Conservation (phyloP, 345 rosid species). For the Firmiana major region DNA sequence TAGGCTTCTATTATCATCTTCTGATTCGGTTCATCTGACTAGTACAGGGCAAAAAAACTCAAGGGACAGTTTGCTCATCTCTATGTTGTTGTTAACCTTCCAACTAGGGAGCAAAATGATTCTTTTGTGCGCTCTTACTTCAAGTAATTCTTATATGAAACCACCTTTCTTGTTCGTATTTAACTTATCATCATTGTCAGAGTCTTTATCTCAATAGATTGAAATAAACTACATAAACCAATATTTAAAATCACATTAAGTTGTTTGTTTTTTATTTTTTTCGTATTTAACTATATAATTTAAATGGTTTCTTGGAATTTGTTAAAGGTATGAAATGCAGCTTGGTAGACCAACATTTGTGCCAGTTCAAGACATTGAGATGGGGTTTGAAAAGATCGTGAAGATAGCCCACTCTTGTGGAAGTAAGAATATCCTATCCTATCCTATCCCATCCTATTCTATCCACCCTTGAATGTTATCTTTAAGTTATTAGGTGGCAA, state of each 20-base stretch:
- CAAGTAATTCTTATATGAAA: constrained; percentile 49
- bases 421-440: constrained; percentile 34
- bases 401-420: constrained; percentile 85
- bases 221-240: no score
- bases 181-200: no score
- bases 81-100: constrained; percentile 57
- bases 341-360: constrained; percentile 82
- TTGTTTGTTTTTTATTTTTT: no score
- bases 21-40: constrained; percentile 10
- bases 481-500: neutral
- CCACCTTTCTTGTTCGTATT: neutral
- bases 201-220: no score
- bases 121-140: constrained; percentile 76
- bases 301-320: neutral
- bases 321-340: constrained; percentile 64
- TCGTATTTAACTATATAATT: neutral
- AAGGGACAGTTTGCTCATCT: constrained; percentile 71
- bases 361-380: constrained; percentile 74
- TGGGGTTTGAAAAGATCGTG: constrained; percentile 96
- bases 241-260: no score
- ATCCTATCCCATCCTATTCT: neutral
- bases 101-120: constrained; percentile 59
- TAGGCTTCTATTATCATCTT: neutral
- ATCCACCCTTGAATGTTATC: neutral
- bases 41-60: constrained; percentile 58